A percentile compares a stretch with the other conserved stretches of the same genome.
Evolutionary conservation across 1,284 basidiomycete genomes (phyloP).

Genomic region (Neotropicomus parvogracilis): DNA sequence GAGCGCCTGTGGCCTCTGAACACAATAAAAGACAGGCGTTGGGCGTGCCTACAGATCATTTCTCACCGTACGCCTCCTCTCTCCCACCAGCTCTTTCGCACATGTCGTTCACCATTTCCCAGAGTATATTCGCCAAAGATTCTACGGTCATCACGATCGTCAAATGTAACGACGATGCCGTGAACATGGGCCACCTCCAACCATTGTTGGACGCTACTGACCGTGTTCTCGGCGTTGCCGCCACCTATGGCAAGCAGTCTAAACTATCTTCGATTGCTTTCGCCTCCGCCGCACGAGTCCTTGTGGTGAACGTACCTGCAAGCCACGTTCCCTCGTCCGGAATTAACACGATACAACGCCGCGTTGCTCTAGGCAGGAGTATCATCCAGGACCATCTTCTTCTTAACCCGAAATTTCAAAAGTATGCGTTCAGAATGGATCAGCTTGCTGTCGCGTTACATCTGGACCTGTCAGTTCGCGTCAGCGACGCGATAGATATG

Average conservation of each 20-base stretch:
- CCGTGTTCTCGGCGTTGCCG: slow-evolving; percentile 36
- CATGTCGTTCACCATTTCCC: slow-evolving; percentile 25
- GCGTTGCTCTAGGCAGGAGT: slow-evolving; percentile 24
- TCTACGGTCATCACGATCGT: slow-evolving; percentile 24
- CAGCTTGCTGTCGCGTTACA: slow-evolving; percentile 41
- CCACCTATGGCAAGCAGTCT: slow-evolving; percentile 36
- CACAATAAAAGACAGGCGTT: slow-evolving; percentile 6
- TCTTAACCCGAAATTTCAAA: slow-evolving; percentile 24
- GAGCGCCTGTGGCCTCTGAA: neutral
- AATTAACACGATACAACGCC: slow-evolving; percentile 9
- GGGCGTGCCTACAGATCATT: neutral
- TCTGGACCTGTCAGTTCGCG: slow-evolving; percentile 38
- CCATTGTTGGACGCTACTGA: slow-evolving; percentile 27
- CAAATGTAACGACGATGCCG: slow-evolving; percentile 18
- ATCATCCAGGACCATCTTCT: slow-evolving; percentile 34
- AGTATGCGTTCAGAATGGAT: slow-evolving; percentile 45
- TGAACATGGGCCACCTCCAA: slow-evolving; percentile 25
- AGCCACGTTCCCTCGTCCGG: slow-evolving; percentile 6
- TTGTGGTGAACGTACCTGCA: slow-evolving; percentile 34
- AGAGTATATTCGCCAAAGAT: slow-evolving; percentile 30
- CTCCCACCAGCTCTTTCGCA: neutral
- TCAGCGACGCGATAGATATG: slow-evolving; percentile 45
- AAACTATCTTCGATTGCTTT: slow-evolving; percentile 37
- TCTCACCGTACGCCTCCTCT: slow-evolving; percentile 1
- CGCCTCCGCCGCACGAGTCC: slow-evolving; percentile 30